Percentiles rank a stretch among this genome's conserved stretches.
Conservation (phyloP, 148 eudicot species). For the Vaccinium darrowii region DNA sequence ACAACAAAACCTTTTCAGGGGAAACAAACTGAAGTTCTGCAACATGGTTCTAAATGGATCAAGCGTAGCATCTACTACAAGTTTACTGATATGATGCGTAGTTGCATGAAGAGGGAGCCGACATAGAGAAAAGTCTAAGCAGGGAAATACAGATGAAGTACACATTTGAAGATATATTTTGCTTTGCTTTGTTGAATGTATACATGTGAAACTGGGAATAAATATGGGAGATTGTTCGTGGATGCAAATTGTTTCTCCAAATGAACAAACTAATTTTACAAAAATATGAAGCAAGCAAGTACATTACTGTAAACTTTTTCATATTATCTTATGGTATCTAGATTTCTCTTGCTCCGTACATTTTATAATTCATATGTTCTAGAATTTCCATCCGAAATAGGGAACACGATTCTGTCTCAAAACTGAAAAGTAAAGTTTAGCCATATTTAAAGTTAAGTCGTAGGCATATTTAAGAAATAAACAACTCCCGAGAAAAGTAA, state of each 20-base stretch:
- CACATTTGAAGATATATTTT: not conserved
- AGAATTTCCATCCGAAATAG: not conserved
- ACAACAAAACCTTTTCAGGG: not conserved
- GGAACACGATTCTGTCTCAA: not conserved
- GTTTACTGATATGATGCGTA: not conserved
- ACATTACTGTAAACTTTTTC: not conserved
- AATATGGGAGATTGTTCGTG: not conserved
- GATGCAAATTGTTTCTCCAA: not conserved
- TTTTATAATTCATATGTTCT: not conserved
- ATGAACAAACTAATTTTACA: not conserved
- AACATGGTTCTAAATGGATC: not conserved
- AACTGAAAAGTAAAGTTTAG: no score
- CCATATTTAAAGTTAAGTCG: not conserved
- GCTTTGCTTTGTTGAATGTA: not conserved
- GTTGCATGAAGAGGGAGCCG: not conserved
- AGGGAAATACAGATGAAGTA: not conserved
- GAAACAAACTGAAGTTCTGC: not conserved
- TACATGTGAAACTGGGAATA: not conserved
- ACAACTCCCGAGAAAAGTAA: not conserved
- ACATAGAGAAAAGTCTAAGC: not conserved
- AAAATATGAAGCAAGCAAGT: not conserved
- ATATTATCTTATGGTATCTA: not conserved
- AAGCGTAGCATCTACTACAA: not conserved
- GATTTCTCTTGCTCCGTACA: not conserved
- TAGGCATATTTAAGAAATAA: not conserved